Evolutionary conservation across 371 early-diverging fungal species (phyloP), one percentile per base, ranked within the genome.

Genomic region (Phascolomyces articulosus): DNA sequence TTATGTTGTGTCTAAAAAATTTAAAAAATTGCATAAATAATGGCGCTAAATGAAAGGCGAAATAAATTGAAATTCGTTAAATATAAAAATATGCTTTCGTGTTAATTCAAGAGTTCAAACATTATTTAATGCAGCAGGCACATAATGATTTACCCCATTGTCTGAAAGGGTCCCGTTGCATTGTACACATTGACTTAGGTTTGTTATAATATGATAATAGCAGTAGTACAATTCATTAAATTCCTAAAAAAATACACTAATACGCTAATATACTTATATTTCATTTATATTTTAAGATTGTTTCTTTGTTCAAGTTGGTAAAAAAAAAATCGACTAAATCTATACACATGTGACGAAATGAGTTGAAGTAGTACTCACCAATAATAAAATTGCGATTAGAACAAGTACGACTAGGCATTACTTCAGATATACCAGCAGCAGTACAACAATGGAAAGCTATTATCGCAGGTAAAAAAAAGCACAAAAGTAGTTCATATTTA

Each of bases 371-470:
- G 40, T 58, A 28, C 18, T 28, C 26, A 0, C 0, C 24, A n/a
- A n/a, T n/a, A n/a, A n/a, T n/a, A n/a, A n/a, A n/a, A n/a, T n/a
- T n/a, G n/a, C n/a, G n/a, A n/a, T n/a, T n/a, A 90, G 95, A 93
- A 64, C 90, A 92, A 72, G 83, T 89, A 8, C 77, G 96, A 47
- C 77, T 93, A 20, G 89, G 86, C 11, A 63, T 95, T 23, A 69
- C 91, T 10, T 65, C 84, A 1, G 87, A 88, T 53, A 66, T 77
- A 10, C 97, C 97, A 7, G 66, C 93, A 4, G 95, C 90, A 2
- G 95, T 95, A 10, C 95, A 93, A 70, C 97, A 98, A 74, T 98
- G 98, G 98, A 78, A 91, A 28, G 85, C 86, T 4, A 76, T 97
- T 26, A 86, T 96, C 51, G 96, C 96, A 18, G 94, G 95, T 71